These are phyloP conservation scores for Rhizopus stolonifer DNA, from an alignment of 371 early-diverging fungal genomes.

Conservation along the genomic window DNA sequence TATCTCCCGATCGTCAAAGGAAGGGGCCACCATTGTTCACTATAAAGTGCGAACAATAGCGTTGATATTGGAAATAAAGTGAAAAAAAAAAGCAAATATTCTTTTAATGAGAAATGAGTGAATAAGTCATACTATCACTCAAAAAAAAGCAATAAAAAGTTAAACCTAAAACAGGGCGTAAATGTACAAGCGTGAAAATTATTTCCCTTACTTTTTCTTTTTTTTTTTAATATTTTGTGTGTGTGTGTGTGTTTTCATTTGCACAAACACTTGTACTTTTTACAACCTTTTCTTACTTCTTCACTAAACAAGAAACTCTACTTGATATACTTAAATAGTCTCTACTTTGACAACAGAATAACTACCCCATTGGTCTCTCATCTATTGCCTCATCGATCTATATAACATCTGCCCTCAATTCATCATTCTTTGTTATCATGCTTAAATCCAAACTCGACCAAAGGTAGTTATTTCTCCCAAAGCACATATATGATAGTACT, in stretches of 20 bases:
- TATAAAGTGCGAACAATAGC: not conserved
- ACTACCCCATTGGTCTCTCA: not conserved
- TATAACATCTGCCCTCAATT: not conserved
- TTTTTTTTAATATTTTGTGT: too few relatives aligned
- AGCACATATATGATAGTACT: not conserved
- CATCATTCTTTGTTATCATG: not conserved
- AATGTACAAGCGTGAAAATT: not conserved
- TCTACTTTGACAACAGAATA: not conserved
- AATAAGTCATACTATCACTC: not conserved
- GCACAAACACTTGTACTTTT: not conserved
- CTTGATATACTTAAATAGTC: not conserved
- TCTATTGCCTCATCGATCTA: slow-evolving; percentile 1
- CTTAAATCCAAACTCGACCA: not conserved
- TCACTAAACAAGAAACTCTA: not conserved
- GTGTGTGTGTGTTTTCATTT: not conserved
- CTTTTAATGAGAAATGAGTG: not conserved
- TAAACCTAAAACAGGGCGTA: not conserved
- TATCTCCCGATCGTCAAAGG: not conserved
- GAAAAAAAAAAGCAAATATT: not conserved
- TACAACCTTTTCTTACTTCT: not conserved
- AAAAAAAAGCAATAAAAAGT: not conserved
- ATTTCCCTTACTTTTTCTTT: not conserved
- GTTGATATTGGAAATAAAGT: not conserved
- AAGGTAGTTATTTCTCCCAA: not conserved
- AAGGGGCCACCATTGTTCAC: not conserved